Conservation (phyloP, 1,284 basidiomycete species). For the Heterobasidion annosum region DNA sequence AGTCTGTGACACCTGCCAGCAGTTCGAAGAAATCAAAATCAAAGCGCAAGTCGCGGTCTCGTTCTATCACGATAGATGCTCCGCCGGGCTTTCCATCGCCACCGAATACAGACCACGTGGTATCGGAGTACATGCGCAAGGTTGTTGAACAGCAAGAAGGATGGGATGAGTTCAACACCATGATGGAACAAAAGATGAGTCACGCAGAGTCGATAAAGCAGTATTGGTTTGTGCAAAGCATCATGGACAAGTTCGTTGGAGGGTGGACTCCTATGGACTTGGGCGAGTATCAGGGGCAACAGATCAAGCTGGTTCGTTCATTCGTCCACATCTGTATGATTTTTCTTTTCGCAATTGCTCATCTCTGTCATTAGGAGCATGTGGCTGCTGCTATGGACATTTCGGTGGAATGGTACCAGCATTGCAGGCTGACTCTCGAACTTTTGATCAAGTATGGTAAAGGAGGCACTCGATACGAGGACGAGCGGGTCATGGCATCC, state of each 20-base stretch:
- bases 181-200: conserved; percentile 11
- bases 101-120: background rate
- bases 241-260: conserved; percentile 16
- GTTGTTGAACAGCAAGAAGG: background rate
- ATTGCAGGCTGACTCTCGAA: conserved; percentile 39
- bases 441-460: conserved; percentile 50
- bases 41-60: too few relatives aligned
- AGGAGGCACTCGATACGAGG: conserved; percentile 36
- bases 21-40: too few relatives aligned
- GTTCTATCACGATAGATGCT: too few relatives aligned
- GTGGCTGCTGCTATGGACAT: conserved; percentile 44
- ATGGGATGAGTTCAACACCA: conserved; percentile 17
- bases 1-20: too few relatives aligned
- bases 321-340: background rate
- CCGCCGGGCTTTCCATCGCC: too few relatives aligned
- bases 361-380: conserved; percentile 32
- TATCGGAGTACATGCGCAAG: background rate
- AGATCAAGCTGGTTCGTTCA: conserved; percentile 17
- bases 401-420: conserved; percentile 31
- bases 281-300: conserved; percentile 10
- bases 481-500: conserved; percentile 40
- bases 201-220: conserved; percentile 17
- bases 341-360: background rate
- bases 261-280: conserved; percentile 15
- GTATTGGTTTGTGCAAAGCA: conserved; percentile 20